Evolutionary conservation across 2,329 filamentous ascomycete species (phyloP), one percentile per base, ranked within the genome.

Genomic region (Aureobasidium sp.): DNA sequence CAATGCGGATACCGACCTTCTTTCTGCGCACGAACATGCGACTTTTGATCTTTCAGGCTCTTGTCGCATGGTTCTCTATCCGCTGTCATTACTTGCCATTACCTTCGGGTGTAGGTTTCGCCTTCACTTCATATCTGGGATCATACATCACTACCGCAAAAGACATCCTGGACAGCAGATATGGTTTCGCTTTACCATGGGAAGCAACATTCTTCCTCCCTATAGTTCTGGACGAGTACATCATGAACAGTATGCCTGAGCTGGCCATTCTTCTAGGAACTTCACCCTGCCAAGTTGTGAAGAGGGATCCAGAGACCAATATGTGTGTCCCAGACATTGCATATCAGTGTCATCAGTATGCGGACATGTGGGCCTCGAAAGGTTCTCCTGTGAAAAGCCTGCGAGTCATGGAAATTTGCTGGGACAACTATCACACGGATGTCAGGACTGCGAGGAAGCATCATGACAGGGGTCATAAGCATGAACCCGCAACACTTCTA

Each of bases 1-100:
- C 15, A n/a, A 58, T 58, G 55, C 42, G 29, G 3, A 60, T 60
- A 23, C 57, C 57, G 13, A 34, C 34, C n/a, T 60, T 60, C 26
- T 51, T 60, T 12, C 57, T 50, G 20, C 34, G 32, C 9, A 41
- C 57, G 17, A 51, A 39, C 5, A 32, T 20, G 8, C 44, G 57
- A 20, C 57, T 60, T 12, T 5, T 42, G 10, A 37, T 60, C 26
- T 60, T 51, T 36, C 57, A 60, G 46, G n/a, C 57, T 12, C 15
- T 60, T 8, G n/a, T 60, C 9, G 57, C 20, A n/a, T 60, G 57
- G 57, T 5, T 60, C 9, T 39, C 8, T 4, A 50, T 60, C 15
- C 57, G 46, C n/a, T 41, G 26, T 23, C 44, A 51, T 17, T 7
- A 41, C 8, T n/a, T 60, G 3, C 44, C 44, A 8, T 12, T 60